Evolutionary conservation across 2,329 filamentous ascomycete species (phyloP).

Genomic region (Neophaeococcomyces mojaviensis): DNA sequence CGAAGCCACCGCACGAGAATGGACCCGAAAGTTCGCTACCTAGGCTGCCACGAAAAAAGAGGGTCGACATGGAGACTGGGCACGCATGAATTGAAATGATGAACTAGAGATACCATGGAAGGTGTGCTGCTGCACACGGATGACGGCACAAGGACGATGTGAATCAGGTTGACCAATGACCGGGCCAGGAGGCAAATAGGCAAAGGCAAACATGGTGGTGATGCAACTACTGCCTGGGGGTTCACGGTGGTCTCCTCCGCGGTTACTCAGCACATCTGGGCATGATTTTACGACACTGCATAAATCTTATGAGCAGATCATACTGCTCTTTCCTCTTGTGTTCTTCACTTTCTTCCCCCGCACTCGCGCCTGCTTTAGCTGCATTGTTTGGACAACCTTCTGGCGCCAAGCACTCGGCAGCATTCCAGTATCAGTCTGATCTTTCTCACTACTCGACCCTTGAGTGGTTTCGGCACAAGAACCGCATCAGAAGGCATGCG

Average conservation of each 20-base stretch:
- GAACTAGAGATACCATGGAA: conserved; percentile 5
- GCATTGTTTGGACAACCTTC: too few species aligned
- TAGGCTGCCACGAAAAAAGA: conserved; percentile 38
- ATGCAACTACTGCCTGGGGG: background rate
- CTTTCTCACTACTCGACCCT: too few species aligned
- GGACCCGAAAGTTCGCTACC: conserved; percentile 98
- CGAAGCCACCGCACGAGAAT: conserved; percentile 92
- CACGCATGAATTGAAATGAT: conserved; percentile 3
- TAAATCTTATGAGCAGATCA: background rate
- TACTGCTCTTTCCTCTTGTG: background rate
- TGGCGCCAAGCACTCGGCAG: too few species aligned
- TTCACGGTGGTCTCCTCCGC: conserved; percentile 3
- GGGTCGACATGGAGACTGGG: background rate
- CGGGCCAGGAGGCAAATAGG: too few species aligned
- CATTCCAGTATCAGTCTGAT: too few species aligned
- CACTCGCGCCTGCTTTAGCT: too few species aligned
- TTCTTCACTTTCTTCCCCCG: too few species aligned
- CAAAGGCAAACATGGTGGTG: background rate
- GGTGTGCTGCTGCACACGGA: conserved; percentile 5
- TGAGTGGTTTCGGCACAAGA: too few species aligned
- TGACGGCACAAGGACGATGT: background rate
- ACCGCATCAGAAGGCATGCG: too few species aligned
- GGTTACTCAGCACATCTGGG: conserved; percentile 5
- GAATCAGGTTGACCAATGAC: background rate
- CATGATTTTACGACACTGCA: conserved; percentile 7